A percentile compares a stretch with the other conserved stretches of the same genome.
These are phyloP conservation scores for Cladorrhinum sp. DNA, from an alignment of 2,329 filamentous ascomycete genomes.

Conservation along the genomic window DNA sequence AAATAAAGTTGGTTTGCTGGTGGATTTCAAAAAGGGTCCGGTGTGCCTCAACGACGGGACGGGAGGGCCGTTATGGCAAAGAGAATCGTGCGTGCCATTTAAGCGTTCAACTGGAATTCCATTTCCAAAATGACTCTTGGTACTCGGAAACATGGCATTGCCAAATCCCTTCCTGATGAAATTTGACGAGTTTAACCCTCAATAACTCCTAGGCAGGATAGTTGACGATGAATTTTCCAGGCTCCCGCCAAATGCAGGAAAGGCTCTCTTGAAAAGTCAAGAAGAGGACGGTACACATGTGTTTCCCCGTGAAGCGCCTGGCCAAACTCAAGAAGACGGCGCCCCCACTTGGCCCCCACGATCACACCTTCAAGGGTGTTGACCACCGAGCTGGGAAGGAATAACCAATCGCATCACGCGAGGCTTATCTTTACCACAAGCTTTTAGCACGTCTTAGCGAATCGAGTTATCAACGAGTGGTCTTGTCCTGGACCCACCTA, in stretches of 20 bases:
- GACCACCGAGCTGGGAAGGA: conserved; percentile 6
- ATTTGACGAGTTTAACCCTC: not conserved
- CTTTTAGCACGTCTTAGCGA: conserved; percentile 16
- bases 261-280: not conserved
- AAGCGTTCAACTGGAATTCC: not conserved
- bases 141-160: not conserved
- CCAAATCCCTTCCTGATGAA: no score
- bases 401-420: conserved; percentile 10
- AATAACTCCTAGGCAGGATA: not conserved
- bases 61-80: not conserved
- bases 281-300: not conserved
- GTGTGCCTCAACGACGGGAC: not conserved
- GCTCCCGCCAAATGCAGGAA: not conserved
- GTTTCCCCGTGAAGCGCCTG: not conserved
- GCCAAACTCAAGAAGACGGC: not conserved
- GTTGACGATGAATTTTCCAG: not conserved
- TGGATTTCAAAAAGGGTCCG: not conserved
- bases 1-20: no score
- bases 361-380: not conserved
- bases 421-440: conserved; percentile 22
- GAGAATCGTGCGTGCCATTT: not conserved
- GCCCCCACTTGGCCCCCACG: conserved; percentile 7
- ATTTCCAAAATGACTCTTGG: not conserved
- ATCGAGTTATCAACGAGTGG: conserved; percentile 6
- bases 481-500: not conserved